These are phyloP conservation scores for Scleroderma citrinum DNA, from an alignment of 768 basidiomycete species.

Conservation along the genomic window DNA sequence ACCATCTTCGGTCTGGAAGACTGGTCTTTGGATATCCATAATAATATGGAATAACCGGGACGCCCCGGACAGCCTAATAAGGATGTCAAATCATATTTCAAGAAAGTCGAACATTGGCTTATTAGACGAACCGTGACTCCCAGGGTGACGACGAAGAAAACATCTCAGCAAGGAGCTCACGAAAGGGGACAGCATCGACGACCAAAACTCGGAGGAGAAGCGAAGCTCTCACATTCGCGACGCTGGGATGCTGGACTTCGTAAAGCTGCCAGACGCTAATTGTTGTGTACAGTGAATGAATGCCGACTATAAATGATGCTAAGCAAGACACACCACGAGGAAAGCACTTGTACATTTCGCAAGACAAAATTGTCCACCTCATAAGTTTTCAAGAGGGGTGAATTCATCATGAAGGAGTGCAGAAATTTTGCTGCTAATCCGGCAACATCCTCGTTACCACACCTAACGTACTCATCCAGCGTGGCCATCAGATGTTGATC, in stretches of 20 bases:
- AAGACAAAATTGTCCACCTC: conserved; percentile 73
- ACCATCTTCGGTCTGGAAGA: conserved; percentile 54
- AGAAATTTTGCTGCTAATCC: conserved; percentile 58
- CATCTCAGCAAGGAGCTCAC: conserved; percentile 38
- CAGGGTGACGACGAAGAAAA: conserved; percentile 21
- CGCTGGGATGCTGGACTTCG: conserved; percentile 49
- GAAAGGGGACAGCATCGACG: conserved; percentile 60
- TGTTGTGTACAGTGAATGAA: neutral
- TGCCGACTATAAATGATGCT: neutral
- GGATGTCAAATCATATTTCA: neutral
- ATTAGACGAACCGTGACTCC: conserved; percentile 43
- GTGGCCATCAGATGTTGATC: conserved; percentile 51
- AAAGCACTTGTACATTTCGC: conserved; percentile 53
- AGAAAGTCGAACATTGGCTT: too few relatives aligned
- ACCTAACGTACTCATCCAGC: conserved; percentile 45
- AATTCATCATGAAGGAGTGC: conserved; percentile 51
- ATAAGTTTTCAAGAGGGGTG: conserved; percentile 54
- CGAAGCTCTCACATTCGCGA: conserved; percentile 47
- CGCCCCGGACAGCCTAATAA: conserved; percentile 44
- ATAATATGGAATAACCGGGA: conserved; percentile 59
- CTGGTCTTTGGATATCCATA: conserved; percentile 58
- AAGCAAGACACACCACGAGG: conserved; percentile 42
- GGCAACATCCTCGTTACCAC: conserved; percentile 43
- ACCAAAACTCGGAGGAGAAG: conserved; percentile 55
- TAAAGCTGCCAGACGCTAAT: conserved; percentile 66